Base-by-base conservation (phyloP, 116 monocot genomes). In the Posidonia oceanica region DNA sequence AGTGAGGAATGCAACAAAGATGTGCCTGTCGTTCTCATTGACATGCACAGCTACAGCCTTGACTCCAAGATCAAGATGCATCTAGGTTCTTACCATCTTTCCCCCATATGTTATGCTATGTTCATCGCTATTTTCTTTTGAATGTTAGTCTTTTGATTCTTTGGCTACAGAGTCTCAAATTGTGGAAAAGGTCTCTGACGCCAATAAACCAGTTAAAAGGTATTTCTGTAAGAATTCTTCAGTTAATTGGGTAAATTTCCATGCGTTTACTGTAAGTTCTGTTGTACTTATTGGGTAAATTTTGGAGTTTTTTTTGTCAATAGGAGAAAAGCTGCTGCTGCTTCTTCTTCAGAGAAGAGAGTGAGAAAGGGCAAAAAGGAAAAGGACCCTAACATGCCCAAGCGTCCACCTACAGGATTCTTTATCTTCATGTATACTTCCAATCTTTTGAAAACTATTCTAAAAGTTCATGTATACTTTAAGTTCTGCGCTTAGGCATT, bases 11-110 rank as follows among this genome's bases (percentile, higher is more conserved):
- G 97, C 69, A 83, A 48, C 7, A 48, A 48, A 48, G 7, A 48
- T 48, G 48, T 48, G 12, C 79, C 87, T 3, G 97, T 92, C 16
- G 93, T 68, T 20, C 82, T 97, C 42, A 97, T 97, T 14, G 85
- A 89, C 72, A 92, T 97, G 97, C 97, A 97, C 44, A 86, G 76
- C 63, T 97, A 92, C 68, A 87, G 89, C 60, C 80, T 97, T 2
- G 97, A 97, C 75, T 85, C 83, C 48, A 48, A 48, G 48, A 14
- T 70, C 54, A 20, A 52, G 53, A 12, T 69, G 5, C 63, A 38
- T 64, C 41, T 41, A 64, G 64, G 41, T 73, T 53, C 36, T 29
- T 3, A 5, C 21, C 14, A 13, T 16, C 13, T 64, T 18, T 48
- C 18, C 5, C 38, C 12, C 36, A 7, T 66, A 15, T 21, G 64